Conservation (phyloP, 805 yeast genomes). For the Scheffersomyces ergatensis region DNA sequence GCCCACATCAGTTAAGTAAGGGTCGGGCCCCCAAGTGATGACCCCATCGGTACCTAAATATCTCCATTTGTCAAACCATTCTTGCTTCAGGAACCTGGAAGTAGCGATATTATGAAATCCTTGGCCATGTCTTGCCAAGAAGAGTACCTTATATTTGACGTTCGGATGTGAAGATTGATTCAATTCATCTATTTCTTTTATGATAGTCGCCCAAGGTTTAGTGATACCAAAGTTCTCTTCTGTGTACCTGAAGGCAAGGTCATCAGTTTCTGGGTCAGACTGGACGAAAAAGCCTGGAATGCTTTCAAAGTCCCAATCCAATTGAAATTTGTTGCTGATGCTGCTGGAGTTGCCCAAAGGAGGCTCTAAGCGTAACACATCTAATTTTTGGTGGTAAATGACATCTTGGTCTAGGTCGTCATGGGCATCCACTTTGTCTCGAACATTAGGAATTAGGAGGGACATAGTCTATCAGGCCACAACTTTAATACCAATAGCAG, state of each 20-base stretch:
- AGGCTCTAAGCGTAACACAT: conserved; percentile 6
- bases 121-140: conserved; percentile 65
- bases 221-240: conserved; percentile 41
- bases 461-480: no score
- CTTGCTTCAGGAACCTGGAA: conserved; percentile 46
- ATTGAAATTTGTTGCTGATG: conserved; percentile 15
- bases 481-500: no score
- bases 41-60: conserved; percentile 50
- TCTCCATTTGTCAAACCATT: conserved; percentile 57
- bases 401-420: conserved; percentile 17
- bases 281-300: conserved; percentile 49
- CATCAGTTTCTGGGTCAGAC: conserved; percentile 37
- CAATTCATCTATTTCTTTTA: conserved; percentile 24
- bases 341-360: no score
- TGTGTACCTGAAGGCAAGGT: conserved; percentile 37
- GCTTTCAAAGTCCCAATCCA: conserved; percentile 41
- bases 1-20: conserved; percentile 53
- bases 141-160: conserved; percentile 43
- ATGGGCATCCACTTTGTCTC: conserved; percentile 27
- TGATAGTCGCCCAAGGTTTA: conserved; percentile 35
- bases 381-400: conserved; percentile 10
- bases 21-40: conserved; percentile 56
- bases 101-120: conserved; percentile 60
- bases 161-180: conserved; percentile 27
- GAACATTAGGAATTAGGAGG: conserved; percentile 19